Conservation (phyloP, 2,329 filamentous ascomycete species). For the Ophiognomonia clavigignenti-juglandacearum region DNA sequence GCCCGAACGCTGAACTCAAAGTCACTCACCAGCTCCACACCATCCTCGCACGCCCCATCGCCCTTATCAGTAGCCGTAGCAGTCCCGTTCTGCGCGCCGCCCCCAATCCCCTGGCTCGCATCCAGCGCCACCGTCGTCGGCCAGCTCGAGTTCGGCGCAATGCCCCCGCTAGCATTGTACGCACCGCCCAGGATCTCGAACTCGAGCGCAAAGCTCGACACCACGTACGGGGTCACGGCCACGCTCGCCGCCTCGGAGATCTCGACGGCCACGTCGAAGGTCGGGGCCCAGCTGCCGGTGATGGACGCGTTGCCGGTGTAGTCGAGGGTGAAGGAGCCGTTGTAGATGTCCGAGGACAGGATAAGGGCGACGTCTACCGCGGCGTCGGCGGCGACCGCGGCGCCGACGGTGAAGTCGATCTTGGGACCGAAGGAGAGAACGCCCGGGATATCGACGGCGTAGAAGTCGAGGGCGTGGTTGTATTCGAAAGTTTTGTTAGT, state of each 20-base stretch:
- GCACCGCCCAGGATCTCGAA: slow-evolving; percentile 22
- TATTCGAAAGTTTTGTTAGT: slow-evolving; percentile 31
- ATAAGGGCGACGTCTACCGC: slow-evolving; percentile 18
- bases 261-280: slow-evolving; percentile 15
- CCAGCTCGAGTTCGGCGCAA: slow-evolving; percentile 23
- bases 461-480: slow-evolving; percentile 33
- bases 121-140: slow-evolving; percentile 22
- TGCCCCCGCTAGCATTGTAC: slow-evolving; percentile 21
- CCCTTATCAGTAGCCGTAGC: slow-evolving; percentile 13
- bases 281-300: slow-evolving; percentile 18
- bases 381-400: slow-evolving; percentile 28
- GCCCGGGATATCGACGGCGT: slow-evolving; percentile 33
- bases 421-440: slow-evolving; percentile 28
- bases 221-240: slow-evolving; percentile 21
- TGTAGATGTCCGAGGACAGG: slow-evolving; percentile 18
- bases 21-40: slow-evolving; percentile 21
- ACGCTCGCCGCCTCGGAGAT: slow-evolving; percentile 19
- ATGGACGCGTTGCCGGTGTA: slow-evolving; percentile 22
- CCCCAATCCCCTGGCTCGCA: slow-evolving; percentile 18
- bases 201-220: slow-evolving; percentile 19
- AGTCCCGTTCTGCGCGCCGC: not conserved
- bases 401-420: slow-evolving; percentile 31
- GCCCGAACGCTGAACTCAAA: slow-evolving; percentile 23
- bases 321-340: slow-evolving; percentile 23
- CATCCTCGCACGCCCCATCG: slow-evolving; percentile 19